phyloP scores from a whole-genome alignment of 331 rosid genomes.

The Malus hybrid region DNA sequence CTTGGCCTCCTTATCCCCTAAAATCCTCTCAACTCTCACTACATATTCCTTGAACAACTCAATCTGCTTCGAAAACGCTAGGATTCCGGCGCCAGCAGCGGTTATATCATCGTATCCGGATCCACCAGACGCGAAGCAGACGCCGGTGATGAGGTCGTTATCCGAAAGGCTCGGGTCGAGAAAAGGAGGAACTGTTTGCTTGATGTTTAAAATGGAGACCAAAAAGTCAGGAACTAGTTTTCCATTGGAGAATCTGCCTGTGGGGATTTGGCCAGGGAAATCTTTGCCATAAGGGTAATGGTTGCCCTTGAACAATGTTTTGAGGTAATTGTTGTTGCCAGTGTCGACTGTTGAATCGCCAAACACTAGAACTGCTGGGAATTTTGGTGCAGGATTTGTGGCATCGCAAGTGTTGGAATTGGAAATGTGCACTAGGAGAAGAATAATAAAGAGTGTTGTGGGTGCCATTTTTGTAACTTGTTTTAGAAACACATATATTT shows the following conservation, averaged over 20 bases:
- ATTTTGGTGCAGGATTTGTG: slow-evolving; percentile 11
- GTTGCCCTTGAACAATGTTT: slow-evolving; percentile 26
- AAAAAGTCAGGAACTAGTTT: slow-evolving; percentile 44
- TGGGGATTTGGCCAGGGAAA: slow-evolving; percentile 36
- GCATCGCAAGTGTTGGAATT: slow-evolving; percentile 8
- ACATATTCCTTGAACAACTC: slow-evolving; percentile 38
- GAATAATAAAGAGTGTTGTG: slow-evolving; percentile 7
- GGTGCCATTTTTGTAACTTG: slow-evolving; percentile 24
- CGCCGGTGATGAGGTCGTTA: slow-evolving; percentile 57
- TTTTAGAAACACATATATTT: not conserved
- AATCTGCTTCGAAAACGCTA: slow-evolving; percentile 41
- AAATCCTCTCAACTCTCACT: slow-evolving; percentile 23
- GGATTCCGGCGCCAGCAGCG: slow-evolving; percentile 10
- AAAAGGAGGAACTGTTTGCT: slow-evolving; percentile 63
- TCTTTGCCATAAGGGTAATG: slow-evolving; percentile 50
- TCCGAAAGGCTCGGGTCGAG: slow-evolving; percentile 48
- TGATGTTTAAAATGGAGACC: slow-evolving; percentile 34
- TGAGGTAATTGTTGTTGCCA: slow-evolving; percentile 48
- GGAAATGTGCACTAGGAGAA: slow-evolving; percentile 15
- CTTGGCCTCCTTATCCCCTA: slow-evolving; percentile 33
- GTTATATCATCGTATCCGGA: slow-evolving; percentile 63
- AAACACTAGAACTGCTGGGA: slow-evolving; percentile 42
- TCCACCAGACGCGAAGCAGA: slow-evolving; percentile 76
- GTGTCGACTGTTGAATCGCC: slow-evolving; percentile 56
- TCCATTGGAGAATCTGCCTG: slow-evolving; percentile 58